Evolutionary conservation across 805 yeast genomes (phyloP), one percentile per base, ranked within the genome.

Genomic region (Wilhelminamyces savonicus): DNA sequence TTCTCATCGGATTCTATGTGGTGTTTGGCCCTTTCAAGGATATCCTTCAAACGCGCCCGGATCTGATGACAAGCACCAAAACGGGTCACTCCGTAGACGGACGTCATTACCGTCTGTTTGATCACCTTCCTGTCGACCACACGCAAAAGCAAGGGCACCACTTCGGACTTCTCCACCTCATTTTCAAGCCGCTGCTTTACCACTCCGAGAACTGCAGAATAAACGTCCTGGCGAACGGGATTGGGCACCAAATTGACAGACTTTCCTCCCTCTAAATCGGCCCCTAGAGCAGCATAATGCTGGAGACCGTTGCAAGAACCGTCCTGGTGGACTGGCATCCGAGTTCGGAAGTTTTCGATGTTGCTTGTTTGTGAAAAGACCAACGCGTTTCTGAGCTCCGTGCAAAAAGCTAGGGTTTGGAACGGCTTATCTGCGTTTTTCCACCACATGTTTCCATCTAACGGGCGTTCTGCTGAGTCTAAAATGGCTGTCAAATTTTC

Each of bases 281-380:
- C 48, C 3, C 67, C 62, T 12, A 65, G 41, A 1, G 69, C 70
- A 5, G 71, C 63, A 41, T 64, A 65, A 36, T 65, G 71, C 41
- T 65, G 71, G 21, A 65, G 51, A 3, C 71, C 71, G 39, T 65
- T 65, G 32, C 71, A 65, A 0, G 69, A 58, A 0, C 71, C 71
- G 41, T 65, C 71, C 35, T 56, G 63, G 29, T 62, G 68, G 6
- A 65, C 48, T 0, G 69, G 62, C 13, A 62, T 45, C 21, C 68
- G 38, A 17, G 56, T 43, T 12, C 26, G 26, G 26, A 38, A 64
- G 0, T 45, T 34, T 17, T 46, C 36, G 3, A 53, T 23, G 1
- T 43, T 30, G 2, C 48, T 46, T n/a, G n/a, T 4, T 23, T 7
- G 20, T 24, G 35, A n/a, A n/a, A n/a, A n/a, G n/a, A n/a, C n/a